Conservation (phyloP, 148 eudicot species). For the Amaranthus palmeri region DNA sequence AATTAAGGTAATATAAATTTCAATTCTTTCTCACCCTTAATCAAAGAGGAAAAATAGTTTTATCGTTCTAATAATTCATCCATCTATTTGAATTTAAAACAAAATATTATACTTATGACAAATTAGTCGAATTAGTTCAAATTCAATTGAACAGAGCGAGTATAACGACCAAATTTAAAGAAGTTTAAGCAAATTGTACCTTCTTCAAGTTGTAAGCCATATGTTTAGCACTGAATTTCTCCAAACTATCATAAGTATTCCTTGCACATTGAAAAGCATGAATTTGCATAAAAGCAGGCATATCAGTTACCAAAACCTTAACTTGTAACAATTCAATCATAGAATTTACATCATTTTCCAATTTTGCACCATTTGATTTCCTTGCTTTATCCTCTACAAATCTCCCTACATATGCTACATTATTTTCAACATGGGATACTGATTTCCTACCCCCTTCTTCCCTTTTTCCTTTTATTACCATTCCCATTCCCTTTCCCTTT, state of each 20-base stretch:
- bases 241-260: conserved; percentile 62
- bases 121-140: too few species aligned
- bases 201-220: conserved; percentile 71
- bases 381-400: conserved; percentile 24
- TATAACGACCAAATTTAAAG: neutral
- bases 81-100: too few species aligned
- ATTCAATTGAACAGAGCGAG: neutral
- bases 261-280: conserved; percentile 84
- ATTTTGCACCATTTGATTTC: conserved; percentile 32
- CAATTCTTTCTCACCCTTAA: too few species aligned
- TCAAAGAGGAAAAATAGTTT: too few species aligned
- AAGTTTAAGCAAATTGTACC: conserved; percentile 25
- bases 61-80: too few species aligned
- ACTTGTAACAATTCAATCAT: conserved; percentile 48
- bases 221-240: conserved; percentile 71
- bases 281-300: conserved; percentile 86
- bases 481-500: conserved; percentile 15
- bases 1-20: too few species aligned
- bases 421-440: conserved; percentile 32
- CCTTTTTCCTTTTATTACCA: conserved; percentile 3
- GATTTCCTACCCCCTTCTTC: conserved; percentile 30
- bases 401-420: conserved; percentile 24
- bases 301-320: conserved; percentile 71
- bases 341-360: conserved; percentile 28
- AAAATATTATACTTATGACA: too few species aligned